These are phyloP conservation scores for Leptomonas pyrrhocoris DNA, from an alignment of 208 protist genomes.

Conservation along the genomic window DNA sequence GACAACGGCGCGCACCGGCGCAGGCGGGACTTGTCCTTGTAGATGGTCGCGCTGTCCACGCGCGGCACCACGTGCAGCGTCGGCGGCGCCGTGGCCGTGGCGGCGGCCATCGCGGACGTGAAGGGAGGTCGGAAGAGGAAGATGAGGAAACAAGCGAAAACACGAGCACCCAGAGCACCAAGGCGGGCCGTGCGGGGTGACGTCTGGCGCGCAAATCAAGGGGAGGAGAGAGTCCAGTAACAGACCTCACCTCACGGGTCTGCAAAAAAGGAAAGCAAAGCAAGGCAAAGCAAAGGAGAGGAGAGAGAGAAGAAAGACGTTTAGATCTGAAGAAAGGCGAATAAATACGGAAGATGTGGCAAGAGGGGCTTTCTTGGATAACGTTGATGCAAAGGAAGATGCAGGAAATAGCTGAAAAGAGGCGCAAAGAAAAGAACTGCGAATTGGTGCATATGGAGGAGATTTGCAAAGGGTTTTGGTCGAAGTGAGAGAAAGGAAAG, in stretches of 20 bases:
- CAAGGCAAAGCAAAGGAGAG: background rate
- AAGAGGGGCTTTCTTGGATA: too few relatives aligned
- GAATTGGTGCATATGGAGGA: too few relatives aligned
- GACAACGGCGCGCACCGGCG: conserved; percentile 29
- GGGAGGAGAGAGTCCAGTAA: too few relatives aligned
- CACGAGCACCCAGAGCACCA: too few relatives aligned
- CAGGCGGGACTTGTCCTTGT: conserved; percentile 33
- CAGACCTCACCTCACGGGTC: too few relatives aligned
- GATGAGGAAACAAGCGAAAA: background rate
- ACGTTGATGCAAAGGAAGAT: background rate
- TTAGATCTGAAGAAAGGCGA: conserved; percentile 1
- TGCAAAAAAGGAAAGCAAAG: background rate
- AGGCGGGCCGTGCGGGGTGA: too few relatives aligned
- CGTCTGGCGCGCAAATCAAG: too few relatives aligned
- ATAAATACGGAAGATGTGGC: background rate
- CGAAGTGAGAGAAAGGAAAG: too few relatives aligned
- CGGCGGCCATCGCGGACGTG: conserved; percentile 6
- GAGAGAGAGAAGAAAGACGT: background rate
- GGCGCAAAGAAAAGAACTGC: background rate
- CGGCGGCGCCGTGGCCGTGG: conserved; percentile 1
- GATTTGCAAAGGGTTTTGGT: too few relatives aligned
- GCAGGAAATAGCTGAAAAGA: conserved; percentile 7
- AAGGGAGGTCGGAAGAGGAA: background rate
- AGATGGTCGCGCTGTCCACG: conserved; percentile 32
- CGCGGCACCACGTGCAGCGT: conserved; percentile 33